Conservation (phyloP, 352 stramenopile species). For the Globisporangium cederbergense region DNA sequence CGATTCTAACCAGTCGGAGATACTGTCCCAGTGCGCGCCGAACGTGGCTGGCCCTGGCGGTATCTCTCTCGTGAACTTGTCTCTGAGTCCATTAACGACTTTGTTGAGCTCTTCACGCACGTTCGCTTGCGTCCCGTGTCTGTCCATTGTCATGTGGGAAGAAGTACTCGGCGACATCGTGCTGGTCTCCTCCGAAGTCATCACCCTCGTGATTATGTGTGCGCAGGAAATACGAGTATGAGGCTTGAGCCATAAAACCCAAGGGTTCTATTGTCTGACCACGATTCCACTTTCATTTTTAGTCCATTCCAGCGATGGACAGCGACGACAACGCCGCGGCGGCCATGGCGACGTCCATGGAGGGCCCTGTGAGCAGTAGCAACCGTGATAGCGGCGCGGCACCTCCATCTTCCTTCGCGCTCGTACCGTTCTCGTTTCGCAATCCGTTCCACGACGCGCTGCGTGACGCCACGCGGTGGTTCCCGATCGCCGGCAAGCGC, state of each 20-base stretch:
- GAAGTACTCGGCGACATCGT: no score
- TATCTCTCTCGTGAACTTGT: no score
- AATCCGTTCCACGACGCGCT: slow-evolving; percentile 77
- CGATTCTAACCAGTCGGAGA: background rate
- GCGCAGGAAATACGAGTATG: no score
- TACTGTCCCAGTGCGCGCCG: background rate
- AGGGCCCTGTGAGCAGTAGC: slow-evolving; percentile 3
- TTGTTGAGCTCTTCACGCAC: no score
- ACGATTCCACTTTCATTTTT: background rate
- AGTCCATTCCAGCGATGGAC: background rate
- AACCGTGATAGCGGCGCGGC: background rate
- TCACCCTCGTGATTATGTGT: no score
- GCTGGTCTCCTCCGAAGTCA: no score
- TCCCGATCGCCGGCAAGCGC: slow-evolving; percentile 53
- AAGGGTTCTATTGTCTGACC: slow-evolving; percentile 1
- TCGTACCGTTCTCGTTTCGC: slow-evolving; percentile 71
- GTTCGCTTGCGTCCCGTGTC: no score
- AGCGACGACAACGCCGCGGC: background rate
- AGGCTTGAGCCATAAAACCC: background rate
- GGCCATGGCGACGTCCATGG: slow-evolving; percentile 9
- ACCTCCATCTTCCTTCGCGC: slow-evolving; percentile 12
- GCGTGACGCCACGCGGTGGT: slow-evolving; percentile 54
- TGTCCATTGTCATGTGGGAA: no score
- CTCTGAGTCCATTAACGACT: no score
- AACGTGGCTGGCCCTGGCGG: background rate